A percentile compares a stretch with the other conserved stretches of the same genome.
phyloP scores from a whole-genome alignment of 2,329 filamentous ascomycete genomes.

The Amauroascus niger region DNA sequence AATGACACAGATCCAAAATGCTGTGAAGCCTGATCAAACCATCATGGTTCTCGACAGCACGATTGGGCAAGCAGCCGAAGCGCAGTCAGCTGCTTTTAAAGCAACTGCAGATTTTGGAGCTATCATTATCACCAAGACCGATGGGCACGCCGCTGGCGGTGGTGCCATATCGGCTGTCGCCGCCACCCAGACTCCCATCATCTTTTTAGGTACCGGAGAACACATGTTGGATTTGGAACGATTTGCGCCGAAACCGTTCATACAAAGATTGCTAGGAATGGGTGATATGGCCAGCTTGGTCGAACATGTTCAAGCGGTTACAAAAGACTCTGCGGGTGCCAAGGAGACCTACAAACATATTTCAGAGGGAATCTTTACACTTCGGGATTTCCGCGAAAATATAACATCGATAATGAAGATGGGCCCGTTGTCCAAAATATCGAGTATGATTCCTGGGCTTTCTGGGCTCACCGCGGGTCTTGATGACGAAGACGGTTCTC shows the following conservation, averaged over 20 bases:
- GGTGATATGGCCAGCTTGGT: constrained; percentile 91
- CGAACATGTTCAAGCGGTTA: constrained; percentile 91
- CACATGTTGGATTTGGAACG: constrained; percentile 91
- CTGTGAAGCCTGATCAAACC: constrained; percentile 86
- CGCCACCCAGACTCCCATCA: constrained; percentile 90
- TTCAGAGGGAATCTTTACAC: constrained; percentile 88
- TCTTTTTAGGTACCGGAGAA: constrained; percentile 95
- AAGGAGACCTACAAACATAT: constrained; percentile 99
- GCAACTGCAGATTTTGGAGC: constrained; percentile 93
- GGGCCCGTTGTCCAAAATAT: constrained; percentile 94
- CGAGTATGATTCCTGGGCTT: constrained; percentile 95
- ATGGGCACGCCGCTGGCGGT: constrained; percentile 88
- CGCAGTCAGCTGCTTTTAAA: constrained; percentile 93
- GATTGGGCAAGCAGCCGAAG: constrained; percentile 91
- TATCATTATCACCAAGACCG: constrained; percentile 98
- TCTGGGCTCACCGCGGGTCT: constrained; percentile 89
- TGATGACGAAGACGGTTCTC: constrained; percentile 90
- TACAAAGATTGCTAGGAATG: constrained; percentile 91
- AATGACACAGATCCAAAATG: constrained; percentile 92
- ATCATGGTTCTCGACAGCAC: constrained; percentile 97
- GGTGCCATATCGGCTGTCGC: constrained; percentile 96
- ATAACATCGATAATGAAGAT: constrained; percentile 99
- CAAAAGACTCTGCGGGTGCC: constrained; percentile 64
- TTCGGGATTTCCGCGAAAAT: constrained; percentile 89
- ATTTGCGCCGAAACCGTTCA: constrained; percentile 86